A percentile compares a stretch with the other conserved stretches of the same genome.
These are phyloP conservation scores for Colletotrichum tropicale DNA, from an alignment of 2,329 filamentous ascomycete species.

Conservation along the genomic window DNA sequence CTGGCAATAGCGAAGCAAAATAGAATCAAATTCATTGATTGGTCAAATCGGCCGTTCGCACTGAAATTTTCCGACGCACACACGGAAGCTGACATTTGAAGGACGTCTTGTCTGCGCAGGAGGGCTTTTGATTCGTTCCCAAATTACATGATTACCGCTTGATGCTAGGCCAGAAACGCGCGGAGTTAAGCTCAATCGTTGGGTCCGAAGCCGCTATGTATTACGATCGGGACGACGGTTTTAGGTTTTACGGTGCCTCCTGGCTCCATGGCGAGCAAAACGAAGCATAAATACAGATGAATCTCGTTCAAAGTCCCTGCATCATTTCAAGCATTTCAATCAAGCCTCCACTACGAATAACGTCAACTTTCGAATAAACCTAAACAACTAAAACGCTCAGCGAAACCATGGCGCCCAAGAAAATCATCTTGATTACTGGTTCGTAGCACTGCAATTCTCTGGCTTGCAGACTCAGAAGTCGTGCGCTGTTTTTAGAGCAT, in stretches of 20 bases:
- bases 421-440: slow-evolving; percentile 35
- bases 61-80: background rate
- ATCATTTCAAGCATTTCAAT: fast-evolving
- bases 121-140: background rate
- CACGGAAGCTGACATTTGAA: background rate
- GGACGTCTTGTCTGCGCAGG: background rate
- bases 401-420: slow-evolving; percentile 27
- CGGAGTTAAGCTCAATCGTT: background rate
- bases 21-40: background rate
- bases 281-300: background rate
- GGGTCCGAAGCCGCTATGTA: background rate
- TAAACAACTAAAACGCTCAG: too few species aligned
- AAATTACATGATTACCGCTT: background rate
- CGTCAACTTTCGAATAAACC: fast-evolving
- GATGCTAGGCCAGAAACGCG: background rate
- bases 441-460: background rate
- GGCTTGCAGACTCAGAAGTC: background rate
- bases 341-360: background rate
- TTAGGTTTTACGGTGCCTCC: background rate
- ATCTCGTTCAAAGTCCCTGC: background rate
- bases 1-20: background rate
- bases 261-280: background rate
- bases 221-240: background rate
- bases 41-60: background rate
- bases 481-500: background rate